A percentile compares a stretch with the other conserved stretches of the same genome.
phyloP scores from a whole-genome alignment of 2,329 filamentous ascomycete species.

The Apiospora malaysiana region DNA sequence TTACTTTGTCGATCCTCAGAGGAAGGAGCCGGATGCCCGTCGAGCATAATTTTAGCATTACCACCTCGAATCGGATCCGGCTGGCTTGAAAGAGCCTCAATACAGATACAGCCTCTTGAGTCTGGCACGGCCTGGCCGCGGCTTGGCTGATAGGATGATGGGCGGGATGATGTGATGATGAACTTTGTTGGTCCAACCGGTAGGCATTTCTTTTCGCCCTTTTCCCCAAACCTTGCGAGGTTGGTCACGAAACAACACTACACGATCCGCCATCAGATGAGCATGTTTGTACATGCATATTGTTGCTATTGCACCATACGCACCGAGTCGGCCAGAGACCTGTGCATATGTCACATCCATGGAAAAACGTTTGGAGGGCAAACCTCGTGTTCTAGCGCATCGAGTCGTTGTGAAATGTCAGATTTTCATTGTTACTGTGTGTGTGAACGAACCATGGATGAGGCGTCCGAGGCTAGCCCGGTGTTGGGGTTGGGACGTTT shows the following conservation, averaged over 20 bases:
- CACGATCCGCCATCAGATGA: not conserved
- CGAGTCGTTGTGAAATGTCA: not conserved
- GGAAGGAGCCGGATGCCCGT: not conserved
- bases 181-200: not conserved
- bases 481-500: conserved; percentile 1
- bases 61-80: not conserved
- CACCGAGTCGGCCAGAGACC: not conserved
- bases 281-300: not conserved
- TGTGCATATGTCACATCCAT: not conserved
- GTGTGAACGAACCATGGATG: not conserved
- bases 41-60: not conserved
- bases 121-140: no score
- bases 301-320: not conserved
- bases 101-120: not conserved
- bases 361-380: not conserved
- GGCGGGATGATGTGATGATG: not conserved
- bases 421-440: not conserved
- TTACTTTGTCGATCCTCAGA: not conserved
- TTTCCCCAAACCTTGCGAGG: conserved; percentile 2
- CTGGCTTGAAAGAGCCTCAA: not conserved
- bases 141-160: no score
- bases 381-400: conserved; percentile 6
- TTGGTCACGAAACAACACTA: not conserved
- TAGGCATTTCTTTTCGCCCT: not conserved
- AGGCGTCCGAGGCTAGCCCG: not conserved